Percentiles rank a stretch among this genome's conserved stretches.
phyloP scores from a whole-genome alignment of 805 yeast genomes.

The Cyberlindnera euphorbiae region DNA sequence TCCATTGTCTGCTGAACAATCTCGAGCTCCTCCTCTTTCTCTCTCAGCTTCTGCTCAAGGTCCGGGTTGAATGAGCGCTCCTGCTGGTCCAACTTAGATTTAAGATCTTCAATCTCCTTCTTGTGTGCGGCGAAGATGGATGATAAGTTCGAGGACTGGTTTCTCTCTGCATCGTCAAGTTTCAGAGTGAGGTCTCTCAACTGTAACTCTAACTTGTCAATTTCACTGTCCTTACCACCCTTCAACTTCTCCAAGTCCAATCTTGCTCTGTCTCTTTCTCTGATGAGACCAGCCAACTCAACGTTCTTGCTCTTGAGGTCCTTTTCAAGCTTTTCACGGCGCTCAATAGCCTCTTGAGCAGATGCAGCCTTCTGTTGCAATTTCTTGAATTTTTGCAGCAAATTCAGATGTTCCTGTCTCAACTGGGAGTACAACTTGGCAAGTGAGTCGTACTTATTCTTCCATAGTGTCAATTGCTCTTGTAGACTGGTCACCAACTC shows the following conservation, averaged over 20 bases:
- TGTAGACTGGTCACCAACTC: constrained; percentile 64
- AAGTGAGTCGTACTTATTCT: constrained; percentile 79
- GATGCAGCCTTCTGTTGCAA: constrained; percentile 81
- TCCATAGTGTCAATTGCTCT: constrained; percentile 76
- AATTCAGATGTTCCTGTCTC: constrained; percentile 83
- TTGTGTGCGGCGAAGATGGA: constrained; percentile 58
- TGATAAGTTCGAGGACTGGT: constrained; percentile 59
- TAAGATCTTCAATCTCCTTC: constrained; percentile 52
- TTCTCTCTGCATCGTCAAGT: constrained; percentile 54
- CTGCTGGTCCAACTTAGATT: constrained; percentile 29
- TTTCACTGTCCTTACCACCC: constrained; percentile 60
- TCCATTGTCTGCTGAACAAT: constrained; percentile 77
- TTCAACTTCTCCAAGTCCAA: constrained; percentile 69
- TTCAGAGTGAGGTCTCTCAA: constrained; percentile 55
- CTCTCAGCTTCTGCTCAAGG: constrained; percentile 46
- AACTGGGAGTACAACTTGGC: constrained; percentile 88
- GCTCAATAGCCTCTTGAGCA: constrained; percentile 86
- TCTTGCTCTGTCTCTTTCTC: constrained; percentile 86
- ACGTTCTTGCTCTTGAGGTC: constrained; percentile 82
- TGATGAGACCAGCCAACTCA: constrained; percentile 81
- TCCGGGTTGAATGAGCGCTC: constrained; percentile 23
- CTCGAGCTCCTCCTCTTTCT: constrained; percentile 74
- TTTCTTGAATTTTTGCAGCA: constrained; percentile 72
- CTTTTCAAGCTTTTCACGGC: constrained; percentile 74
- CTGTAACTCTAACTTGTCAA: constrained; percentile 61